phyloP scores from a whole-genome alignment of 306 rosid genomes.

The Sicyos baderoa region DNA sequence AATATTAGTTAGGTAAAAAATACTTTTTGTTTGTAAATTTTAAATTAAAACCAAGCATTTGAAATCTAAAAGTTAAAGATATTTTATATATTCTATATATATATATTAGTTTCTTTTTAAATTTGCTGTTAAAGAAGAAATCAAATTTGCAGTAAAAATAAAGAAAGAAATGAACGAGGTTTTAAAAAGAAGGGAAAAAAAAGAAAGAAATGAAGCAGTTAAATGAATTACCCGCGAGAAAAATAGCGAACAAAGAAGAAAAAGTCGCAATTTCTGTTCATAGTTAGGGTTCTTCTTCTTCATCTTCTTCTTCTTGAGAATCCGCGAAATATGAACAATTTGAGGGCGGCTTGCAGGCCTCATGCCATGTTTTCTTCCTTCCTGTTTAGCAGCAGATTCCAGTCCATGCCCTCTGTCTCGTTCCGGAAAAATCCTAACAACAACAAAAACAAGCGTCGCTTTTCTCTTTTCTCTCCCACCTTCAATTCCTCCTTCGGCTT shows the following conservation, averaged over 20 bases:
- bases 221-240: neutral
- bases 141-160: too few relatives aligned
- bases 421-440: conserved; percentile 41
- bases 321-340: conserved; percentile 49
- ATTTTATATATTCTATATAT: too few relatives aligned
- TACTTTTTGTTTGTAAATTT: too few relatives aligned
- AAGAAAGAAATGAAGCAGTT: neutral
- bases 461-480: conserved; percentile 31
- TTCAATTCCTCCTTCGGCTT: conserved; percentile 32
- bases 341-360: conserved; percentile 50
- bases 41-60: too few relatives aligned
- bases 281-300: too few relatives aligned
- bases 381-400: conserved; percentile 53
- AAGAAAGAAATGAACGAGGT: too few relatives aligned
- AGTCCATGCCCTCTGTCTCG: conserved; percentile 39
- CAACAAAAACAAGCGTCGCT: conserved; percentile 25
- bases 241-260: neutral
- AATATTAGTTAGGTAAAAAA: too few relatives aligned
- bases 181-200: too few relatives aligned
- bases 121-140: too few relatives aligned
- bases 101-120: too few relatives aligned
- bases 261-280: neutral
- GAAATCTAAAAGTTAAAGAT: too few relatives aligned
- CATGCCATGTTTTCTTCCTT: conserved; percentile 51
- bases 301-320: neutral